These are phyloP conservation scores for Oryza australiensis DNA, from an alignment of 176 grass and related monocot genomes.

Conservation along the genomic window DNA sequence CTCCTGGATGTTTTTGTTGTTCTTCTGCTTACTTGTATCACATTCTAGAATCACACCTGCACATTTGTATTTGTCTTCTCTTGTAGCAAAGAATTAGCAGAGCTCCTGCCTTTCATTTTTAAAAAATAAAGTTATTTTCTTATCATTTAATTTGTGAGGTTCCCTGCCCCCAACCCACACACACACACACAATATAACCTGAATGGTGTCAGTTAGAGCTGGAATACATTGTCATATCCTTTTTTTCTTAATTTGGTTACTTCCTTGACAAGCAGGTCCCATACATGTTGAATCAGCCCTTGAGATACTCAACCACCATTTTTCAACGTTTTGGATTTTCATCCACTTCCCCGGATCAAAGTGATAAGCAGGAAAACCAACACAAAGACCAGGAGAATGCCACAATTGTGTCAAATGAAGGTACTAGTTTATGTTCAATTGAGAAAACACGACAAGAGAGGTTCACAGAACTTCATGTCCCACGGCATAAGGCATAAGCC, in stretches of 20 bases:
- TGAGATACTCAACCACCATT: slow-evolving; percentile 47
- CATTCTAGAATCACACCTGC: not conserved
- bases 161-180: not conserved
- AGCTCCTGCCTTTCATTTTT: not conserved
- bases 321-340: slow-evolving; percentile 65
- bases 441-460: slow-evolving; percentile 24
- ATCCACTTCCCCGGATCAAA: slow-evolving; percentile 41
- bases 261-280: slow-evolving; percentile 31
- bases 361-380: slow-evolving; percentile 40
- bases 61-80: not conserved
- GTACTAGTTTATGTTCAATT: slow-evolving; percentile 30
- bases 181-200: not conserved
- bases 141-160: not conserved
- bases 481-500: not conserved
- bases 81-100: not conserved
- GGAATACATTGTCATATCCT: not conserved
- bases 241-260: slow-evolving; percentile 21
- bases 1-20: not conserved
- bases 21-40: not conserved
- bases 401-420: slow-evolving; percentile 12
- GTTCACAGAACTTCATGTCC: not conserved
- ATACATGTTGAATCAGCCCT: slow-evolving; percentile 14
- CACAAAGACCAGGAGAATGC: slow-evolving; percentile 31
- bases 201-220: not conserved
- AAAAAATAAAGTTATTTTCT: not conserved